Evolutionary conservation across 306 rosid genomes (phyloP).

Genomic region (Cicer bijugum): DNA sequence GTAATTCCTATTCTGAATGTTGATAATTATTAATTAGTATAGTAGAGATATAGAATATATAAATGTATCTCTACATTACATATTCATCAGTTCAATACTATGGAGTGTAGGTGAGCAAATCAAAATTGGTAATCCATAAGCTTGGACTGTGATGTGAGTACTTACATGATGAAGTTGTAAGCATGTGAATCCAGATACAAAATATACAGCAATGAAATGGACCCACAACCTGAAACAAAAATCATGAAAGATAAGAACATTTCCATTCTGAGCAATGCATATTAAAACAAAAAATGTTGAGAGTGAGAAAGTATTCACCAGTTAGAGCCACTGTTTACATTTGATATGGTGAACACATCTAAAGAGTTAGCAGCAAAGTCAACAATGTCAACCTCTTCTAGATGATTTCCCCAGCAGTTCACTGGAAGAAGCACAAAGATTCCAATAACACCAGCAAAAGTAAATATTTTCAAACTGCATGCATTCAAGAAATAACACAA

Average conservation of each 20-base stretch:
- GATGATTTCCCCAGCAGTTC: slow-evolving; percentile 73
- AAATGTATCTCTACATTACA: neutral
- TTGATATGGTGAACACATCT: slow-evolving; percentile 51
- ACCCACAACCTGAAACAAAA: slow-evolving; percentile 75
- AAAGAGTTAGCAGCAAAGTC: slow-evolving; percentile 43
- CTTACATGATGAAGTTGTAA: slow-evolving; percentile 79
- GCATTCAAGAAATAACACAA: slow-evolving; percentile 7
- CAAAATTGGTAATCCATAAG: slow-evolving; percentile 31
- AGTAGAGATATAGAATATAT: neutral
- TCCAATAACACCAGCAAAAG: slow-evolving; percentile 84
- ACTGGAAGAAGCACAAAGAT: slow-evolving; percentile 81
- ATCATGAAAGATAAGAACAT: neutral
- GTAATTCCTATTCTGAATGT: neutral
- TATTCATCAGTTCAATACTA: slow-evolving; percentile 3
- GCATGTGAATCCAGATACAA: slow-evolving; percentile 76
- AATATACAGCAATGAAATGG: slow-evolving; percentile 86
- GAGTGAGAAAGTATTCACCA: slow-evolving; percentile 44
- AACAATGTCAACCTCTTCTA: slow-evolving; percentile 36
- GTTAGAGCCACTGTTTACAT: slow-evolving; percentile 49
- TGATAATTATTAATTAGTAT: too few relatives aligned
- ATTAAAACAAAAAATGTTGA: slow-evolving; percentile 18
- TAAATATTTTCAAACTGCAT: slow-evolving; percentile 75
- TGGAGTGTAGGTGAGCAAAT: slow-evolving; percentile 7
- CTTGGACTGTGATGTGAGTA: slow-evolving; percentile 30
- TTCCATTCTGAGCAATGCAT: neutral